Evolutionary conservation across 2,329 filamentous ascomycete genomes (phyloP).

Genomic region (Pseudomassariella vexata): DNA sequence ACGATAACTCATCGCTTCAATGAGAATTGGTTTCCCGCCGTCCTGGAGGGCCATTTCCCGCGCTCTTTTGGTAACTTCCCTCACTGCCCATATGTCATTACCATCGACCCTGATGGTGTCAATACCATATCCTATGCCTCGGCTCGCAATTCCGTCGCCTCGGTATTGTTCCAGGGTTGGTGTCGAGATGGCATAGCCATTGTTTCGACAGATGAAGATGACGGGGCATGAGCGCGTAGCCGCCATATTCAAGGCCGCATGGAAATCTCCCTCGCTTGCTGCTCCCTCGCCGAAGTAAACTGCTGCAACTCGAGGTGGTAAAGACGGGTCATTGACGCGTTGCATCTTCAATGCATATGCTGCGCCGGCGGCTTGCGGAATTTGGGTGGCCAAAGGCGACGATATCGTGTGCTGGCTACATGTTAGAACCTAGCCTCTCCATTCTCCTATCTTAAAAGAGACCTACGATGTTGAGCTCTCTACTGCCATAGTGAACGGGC

Average conservation of each 20-base stretch:
- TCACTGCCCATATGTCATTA: constrained; percentile 89
- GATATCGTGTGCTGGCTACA: constrained; percentile 70
- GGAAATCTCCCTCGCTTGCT: constrained; percentile 87
- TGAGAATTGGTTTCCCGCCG: constrained; percentile 76
- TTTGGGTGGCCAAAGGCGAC: constrained; percentile 80
- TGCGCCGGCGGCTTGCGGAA: constrained; percentile 81
- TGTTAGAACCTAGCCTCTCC: constrained; percentile 9
- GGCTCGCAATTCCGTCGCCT: constrained; percentile 82
- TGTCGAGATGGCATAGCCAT: constrained; percentile 86
- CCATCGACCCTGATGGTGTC: constrained; percentile 88
- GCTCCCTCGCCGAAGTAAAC: constrained; percentile 92
- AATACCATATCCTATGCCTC: constrained; percentile 87
- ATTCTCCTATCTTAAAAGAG: constrained; percentile 1
- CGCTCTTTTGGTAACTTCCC: constrained; percentile 72
- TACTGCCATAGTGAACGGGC: constrained; percentile 93
- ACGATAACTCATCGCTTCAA: constrained; percentile 98
- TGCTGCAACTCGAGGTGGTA: constrained; percentile 63
- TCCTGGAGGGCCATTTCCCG: constrained; percentile 71
- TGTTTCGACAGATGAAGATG: constrained; percentile 88
- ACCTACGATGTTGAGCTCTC: constrained; percentile 73
- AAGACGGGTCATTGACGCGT: constrained; percentile 62
- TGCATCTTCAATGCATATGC: constrained; percentile 86
- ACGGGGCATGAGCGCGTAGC: constrained; percentile 83
- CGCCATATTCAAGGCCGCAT: constrained; percentile 85
- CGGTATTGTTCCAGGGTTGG: constrained; percentile 87